phyloP scores from a whole-genome alignment of 2,329 filamentous ascomycete genomes.

The Lomentospora prolificans region DNA sequence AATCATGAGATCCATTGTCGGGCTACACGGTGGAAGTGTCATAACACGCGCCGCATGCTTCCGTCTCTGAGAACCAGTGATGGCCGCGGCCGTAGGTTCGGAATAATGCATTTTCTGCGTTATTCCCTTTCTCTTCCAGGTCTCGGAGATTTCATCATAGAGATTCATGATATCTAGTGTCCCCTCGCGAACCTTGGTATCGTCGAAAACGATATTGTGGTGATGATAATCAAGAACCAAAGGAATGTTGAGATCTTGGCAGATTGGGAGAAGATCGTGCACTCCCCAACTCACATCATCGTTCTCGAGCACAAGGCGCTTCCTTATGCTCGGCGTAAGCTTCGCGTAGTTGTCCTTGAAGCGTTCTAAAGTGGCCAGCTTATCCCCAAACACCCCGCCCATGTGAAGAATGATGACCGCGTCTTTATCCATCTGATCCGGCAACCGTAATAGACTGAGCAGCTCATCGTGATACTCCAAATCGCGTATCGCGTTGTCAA shows the following conservation, averaged over 20 bases:
- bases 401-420: constrained; percentile 94
- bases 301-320: constrained; percentile 80
- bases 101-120: constrained; percentile 97
- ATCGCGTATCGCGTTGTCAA: constrained; percentile 68
- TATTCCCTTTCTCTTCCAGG: constrained; percentile 76
- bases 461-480: constrained; percentile 83
- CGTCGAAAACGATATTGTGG: constrained; percentile 86
- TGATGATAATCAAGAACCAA: constrained; percentile 90
- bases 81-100: constrained; percentile 53
- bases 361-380: constrained; percentile 63
- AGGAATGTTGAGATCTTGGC: constrained; percentile 89
- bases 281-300: constrained; percentile 92
- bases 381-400: constrained; percentile 85
- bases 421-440: constrained; percentile 68
- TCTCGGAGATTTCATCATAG: constrained; percentile 68
- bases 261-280: constrained; percentile 80
- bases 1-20: constrained; percentile 94
- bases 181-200: constrained; percentile 64
- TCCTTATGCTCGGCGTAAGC: constrained; percentile 62
- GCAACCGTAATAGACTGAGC: constrained; percentile 65
- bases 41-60: constrained; percentile 77
- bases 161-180: constrained; percentile 69
- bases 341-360: constrained; percentile 66
- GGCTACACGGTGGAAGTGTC: constrained; percentile 70
- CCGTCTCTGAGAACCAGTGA: constrained; percentile 67